phyloP scores from a whole-genome alignment of 345 rosid species.

The Dipteronia sinensis region DNA sequence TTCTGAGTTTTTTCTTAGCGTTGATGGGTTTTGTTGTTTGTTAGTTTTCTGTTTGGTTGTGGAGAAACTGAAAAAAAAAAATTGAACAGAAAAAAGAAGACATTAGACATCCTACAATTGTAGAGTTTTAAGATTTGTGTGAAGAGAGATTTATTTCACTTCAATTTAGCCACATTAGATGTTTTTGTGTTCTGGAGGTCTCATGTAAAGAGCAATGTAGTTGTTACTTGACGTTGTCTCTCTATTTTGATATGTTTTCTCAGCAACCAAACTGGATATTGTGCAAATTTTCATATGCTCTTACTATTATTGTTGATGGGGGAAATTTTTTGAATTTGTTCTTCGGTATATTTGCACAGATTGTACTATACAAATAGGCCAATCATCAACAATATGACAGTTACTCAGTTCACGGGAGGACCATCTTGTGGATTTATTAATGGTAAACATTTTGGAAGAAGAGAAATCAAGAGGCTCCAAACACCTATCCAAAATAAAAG shows the following conservation, averaged over 20 bases:
- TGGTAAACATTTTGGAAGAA: constrained; percentile 8
- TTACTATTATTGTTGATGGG: background rate
- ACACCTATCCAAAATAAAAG: constrained; percentile 6
- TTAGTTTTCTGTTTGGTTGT: background rate
- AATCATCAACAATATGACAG: constrained; percentile 18
- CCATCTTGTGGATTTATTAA: constrained; percentile 10
- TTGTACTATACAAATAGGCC: background rate
- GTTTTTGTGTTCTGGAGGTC: background rate
- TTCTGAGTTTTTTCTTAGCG: background rate
- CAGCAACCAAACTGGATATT: background rate
- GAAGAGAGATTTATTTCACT: constrained; percentile 2
- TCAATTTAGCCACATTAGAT: background rate
- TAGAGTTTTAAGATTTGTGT: background rate
- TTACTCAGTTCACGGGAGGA: constrained; percentile 18
- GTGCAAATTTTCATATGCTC: background rate
- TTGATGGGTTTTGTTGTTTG: background rate
- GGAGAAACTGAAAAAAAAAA: background rate
- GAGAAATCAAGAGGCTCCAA: constrained; percentile 12
- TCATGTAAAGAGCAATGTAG: background rate
- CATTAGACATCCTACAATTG: background rate
- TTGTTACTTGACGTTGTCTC: background rate
- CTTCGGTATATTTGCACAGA: background rate
- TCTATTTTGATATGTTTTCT: constrained; percentile 3
- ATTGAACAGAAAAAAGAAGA: background rate
- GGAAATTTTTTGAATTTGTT: background rate